phyloP scores from a whole-genome alignment of 805 yeast genomes.

The Candida takata region DNA sequence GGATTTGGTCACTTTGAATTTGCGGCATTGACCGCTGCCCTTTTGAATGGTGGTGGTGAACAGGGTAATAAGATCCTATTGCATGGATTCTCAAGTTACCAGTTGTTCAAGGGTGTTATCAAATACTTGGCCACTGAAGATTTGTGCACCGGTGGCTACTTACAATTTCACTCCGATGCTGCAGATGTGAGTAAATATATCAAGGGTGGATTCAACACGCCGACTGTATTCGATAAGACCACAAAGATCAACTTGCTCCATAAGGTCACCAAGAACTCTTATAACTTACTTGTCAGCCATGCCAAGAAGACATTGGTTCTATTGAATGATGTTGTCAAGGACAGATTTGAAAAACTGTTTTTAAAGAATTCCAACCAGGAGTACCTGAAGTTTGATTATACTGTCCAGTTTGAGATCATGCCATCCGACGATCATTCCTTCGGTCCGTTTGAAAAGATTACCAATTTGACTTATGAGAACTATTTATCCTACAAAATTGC shows the following conservation, averaged over 20 bases:
- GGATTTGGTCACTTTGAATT: constrained; percentile 95
- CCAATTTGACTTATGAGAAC: constrained; percentile 63
- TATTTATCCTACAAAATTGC: constrained; percentile 56
- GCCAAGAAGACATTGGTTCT: constrained; percentile 63
- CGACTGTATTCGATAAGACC: constrained; percentile 69
- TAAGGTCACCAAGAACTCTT: constrained; percentile 69
- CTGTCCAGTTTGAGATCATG: constrained; percentile 41
- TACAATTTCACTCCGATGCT: constrained; percentile 52
- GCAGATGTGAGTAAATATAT: constrained; percentile 32
- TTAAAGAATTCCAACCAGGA: constrained; percentile 49
- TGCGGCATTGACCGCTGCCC: constrained; percentile 69
- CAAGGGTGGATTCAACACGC: constrained; percentile 60
- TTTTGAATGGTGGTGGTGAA: constrained; percentile 76
- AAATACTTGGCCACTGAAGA: constrained; percentile 79
- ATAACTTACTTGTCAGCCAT: constrained; percentile 50
- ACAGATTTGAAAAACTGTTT: constrained; percentile 75
- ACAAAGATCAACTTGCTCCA: constrained; percentile 75
- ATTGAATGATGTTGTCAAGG: constrained; percentile 73
- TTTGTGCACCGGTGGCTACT: constrained; percentile 51
- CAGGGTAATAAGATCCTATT: constrained; percentile 70
- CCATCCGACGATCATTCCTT: constrained; percentile 38
- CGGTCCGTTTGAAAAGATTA: constrained; percentile 65
- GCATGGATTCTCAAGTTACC: constrained; percentile 89
- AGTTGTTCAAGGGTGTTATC: constrained; percentile 83
- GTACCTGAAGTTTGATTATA: constrained; percentile 59